Base-by-base conservation (phyloP, 176 grass and related monocot genomes). In the Oryza meyeriana region DNA sequence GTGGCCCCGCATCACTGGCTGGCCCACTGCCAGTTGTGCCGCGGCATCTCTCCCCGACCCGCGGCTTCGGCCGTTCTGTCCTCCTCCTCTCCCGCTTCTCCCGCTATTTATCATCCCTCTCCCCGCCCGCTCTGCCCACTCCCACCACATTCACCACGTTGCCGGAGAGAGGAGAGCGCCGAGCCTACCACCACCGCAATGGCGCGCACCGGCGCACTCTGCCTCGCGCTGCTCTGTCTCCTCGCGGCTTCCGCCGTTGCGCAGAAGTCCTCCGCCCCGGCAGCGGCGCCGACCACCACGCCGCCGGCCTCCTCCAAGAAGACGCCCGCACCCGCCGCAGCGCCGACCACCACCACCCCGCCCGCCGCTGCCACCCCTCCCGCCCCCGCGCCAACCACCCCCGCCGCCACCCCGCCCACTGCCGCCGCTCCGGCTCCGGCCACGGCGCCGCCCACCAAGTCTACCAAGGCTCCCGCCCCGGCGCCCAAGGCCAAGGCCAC, bases 201-300 rank as follows among this genome's bases (percentile, higher is more conserved):
- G 89, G 89, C 81, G 44, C 81, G 89, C 71, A 80, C 77, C 65
- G 76, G 58, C 36, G 77, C 38, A 17, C 65, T 91, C 77, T 91
- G 77, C 77, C 39, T 91, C 66, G 89, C 81, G 65, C 85, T 91
- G 9, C 77, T 91, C 45, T 91, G 89, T 85, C 68, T 90, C 28
- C 25, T 90, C 13, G 79, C 79, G 10, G 84, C 84, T 30, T 81
- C 85, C 24, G 58, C 89, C 72, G 35, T 44, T 2, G 85, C 81
- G 10, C 81, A 87, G 88, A 89, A 85, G 12, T 8, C 89, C 33
- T 0, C 69, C 0, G 69, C 88, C 1, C 79, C 84, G 1, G 76
- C 84, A 1, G 12, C 85, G 3, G 61, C 81, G 8, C 89, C 85
- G 20, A 18, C 71, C 47, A 62, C 75, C 64, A 75, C 87, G 6